Percentiles rank a stretch among this genome's conserved stretches.
phyloP scores from a whole-genome alignment of 306 rosid genomes.

The Prunus mira region DNA sequence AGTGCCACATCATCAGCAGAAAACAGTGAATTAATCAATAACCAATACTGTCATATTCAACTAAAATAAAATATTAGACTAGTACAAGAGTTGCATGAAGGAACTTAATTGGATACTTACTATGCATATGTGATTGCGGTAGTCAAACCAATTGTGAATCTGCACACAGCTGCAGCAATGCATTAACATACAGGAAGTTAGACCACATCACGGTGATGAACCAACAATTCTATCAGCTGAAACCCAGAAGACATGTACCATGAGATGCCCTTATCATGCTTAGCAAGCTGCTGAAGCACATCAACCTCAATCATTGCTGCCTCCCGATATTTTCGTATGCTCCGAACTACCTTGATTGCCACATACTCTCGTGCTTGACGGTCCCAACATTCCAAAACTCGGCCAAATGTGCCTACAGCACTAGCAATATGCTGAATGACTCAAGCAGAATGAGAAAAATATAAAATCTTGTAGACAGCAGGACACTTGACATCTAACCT shows the following conservation, averaged over 20 bases:
- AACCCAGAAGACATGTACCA: slow-evolving; percentile 38
- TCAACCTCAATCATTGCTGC: slow-evolving; percentile 96
- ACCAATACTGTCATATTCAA: slow-evolving; percentile 3
- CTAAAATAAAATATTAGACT: slow-evolving; percentile 4
- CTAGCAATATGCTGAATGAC: slow-evolving; percentile 95
- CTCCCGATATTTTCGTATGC: slow-evolving; percentile 81
- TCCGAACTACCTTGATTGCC: slow-evolving; percentile 86
- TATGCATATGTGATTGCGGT: slow-evolving; percentile 92
- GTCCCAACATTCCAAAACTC: slow-evolving; percentile 99
- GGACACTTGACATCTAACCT: slow-evolving; percentile 95
- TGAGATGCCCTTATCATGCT: slow-evolving; percentile 58
- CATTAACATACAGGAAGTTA: slow-evolving; percentile 19
- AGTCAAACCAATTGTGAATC: slow-evolving; percentile 84
- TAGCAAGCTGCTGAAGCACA: slow-evolving; percentile 63
- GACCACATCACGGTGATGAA: slow-evolving; percentile 14
- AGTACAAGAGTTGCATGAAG: slow-evolving; percentile 9
- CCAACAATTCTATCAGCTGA: slow-evolving; percentile 23
- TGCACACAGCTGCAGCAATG: slow-evolving; percentile 78
- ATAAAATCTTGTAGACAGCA: slow-evolving; percentile 77
- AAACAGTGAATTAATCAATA: not conserved
- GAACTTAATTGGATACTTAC: slow-evolving; percentile 48
- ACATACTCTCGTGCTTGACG: slow-evolving; percentile 81
- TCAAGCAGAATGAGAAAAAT: slow-evolving; percentile 68
- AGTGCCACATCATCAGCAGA: not conserved
- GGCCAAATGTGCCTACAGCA: slow-evolving; percentile 99